Evolutionary conservation across 176 grass and related monocot genomes (phyloP).

Genomic region (Carex littledalei): DNA sequence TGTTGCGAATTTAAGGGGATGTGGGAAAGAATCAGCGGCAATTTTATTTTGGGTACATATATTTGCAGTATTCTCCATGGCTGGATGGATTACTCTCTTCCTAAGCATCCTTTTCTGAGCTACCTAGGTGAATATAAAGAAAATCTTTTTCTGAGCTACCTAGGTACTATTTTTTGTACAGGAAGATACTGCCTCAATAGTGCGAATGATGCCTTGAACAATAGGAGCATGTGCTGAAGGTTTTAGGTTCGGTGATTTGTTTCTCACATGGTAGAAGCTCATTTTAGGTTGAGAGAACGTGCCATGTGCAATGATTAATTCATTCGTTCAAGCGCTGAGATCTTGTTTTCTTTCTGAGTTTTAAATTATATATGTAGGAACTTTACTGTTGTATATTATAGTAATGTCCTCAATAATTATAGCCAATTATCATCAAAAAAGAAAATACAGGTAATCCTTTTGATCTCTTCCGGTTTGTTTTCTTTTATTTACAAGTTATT

Average conservation of each 20-base stretch:
- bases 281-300: not conserved
- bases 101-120: constrained; percentile 71
- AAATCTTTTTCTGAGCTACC: too few relatives aligned
- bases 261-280: not conserved
- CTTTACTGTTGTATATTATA: not conserved
- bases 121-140: too few relatives aligned
- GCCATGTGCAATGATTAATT: constrained; percentile 10
- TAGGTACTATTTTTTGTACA: constrained; percentile 14
- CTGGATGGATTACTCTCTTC: constrained; percentile 88
- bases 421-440: not conserved
- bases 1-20: constrained; percentile 83
- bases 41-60: constrained; percentile 99
- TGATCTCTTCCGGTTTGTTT: not conserved
- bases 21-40: constrained; percentile 92
- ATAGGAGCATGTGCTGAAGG: not conserved
- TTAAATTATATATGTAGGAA: not conserved
- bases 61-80: constrained; percentile 94
- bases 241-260: not conserved
- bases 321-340: not conserved
- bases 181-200: not conserved
- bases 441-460: constrained; percentile 62
- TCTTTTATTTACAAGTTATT: constrained; percentile 2
- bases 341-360: not conserved
- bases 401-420: not conserved
- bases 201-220: not conserved